phyloP scores from a whole-genome alignment of 192 early-diverging fungal species.

The Backusella psychrophila region DNA sequence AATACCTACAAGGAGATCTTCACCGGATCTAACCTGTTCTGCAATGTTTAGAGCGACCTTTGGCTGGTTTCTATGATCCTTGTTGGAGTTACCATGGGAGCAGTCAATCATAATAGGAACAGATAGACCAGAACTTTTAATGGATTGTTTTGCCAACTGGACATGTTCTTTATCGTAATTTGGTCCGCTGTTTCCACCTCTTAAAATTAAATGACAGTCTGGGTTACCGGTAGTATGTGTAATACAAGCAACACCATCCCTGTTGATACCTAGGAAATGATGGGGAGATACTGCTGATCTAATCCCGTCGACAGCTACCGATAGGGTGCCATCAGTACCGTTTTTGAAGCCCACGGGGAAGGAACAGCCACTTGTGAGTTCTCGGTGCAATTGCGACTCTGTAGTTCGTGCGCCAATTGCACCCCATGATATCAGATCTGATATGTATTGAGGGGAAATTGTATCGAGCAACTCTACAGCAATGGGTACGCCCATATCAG shows the following conservation, averaged over 20 bases:
- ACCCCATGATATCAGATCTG: slow-evolving; percentile 95
- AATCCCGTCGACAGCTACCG: slow-evolving; percentile 73
- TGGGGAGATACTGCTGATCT: slow-evolving; percentile 73
- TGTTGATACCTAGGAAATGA: slow-evolving; percentile 92
- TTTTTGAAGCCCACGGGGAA: slow-evolving; percentile 99
- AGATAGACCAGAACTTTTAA: slow-evolving; percentile 58
- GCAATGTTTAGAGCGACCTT: slow-evolving; percentile 67
- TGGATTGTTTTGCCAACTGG: slow-evolving; percentile 42
- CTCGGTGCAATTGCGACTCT: slow-evolving; percentile 92
- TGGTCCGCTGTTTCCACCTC: slow-evolving; percentile 86
- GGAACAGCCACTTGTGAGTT: slow-evolving; percentile 89
- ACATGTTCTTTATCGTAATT: slow-evolving; percentile 67
- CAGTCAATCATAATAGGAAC: slow-evolving; percentile 91
- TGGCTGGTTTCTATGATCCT: slow-evolving; percentile 87
- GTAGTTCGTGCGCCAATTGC: slow-evolving; percentile 97
- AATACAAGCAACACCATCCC: slow-evolving; percentile 87
- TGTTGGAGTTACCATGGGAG: slow-evolving; percentile 90
- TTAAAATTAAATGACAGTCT: slow-evolving; percentile 85
- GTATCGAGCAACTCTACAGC: slow-evolving; percentile 93
- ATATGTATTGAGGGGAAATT: slow-evolving; percentile 93
- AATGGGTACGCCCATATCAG: slow-evolving; percentile 78
- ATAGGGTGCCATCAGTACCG: slow-evolving; percentile 89
- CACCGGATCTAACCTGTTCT: slow-evolving; percentile 70
- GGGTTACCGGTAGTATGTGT: slow-evolving; percentile 86
- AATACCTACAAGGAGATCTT: slow-evolving; percentile 71